Conservation (phyloP, 1,284 basidiomycete species). For the Moesziomyces sp. region DNA sequence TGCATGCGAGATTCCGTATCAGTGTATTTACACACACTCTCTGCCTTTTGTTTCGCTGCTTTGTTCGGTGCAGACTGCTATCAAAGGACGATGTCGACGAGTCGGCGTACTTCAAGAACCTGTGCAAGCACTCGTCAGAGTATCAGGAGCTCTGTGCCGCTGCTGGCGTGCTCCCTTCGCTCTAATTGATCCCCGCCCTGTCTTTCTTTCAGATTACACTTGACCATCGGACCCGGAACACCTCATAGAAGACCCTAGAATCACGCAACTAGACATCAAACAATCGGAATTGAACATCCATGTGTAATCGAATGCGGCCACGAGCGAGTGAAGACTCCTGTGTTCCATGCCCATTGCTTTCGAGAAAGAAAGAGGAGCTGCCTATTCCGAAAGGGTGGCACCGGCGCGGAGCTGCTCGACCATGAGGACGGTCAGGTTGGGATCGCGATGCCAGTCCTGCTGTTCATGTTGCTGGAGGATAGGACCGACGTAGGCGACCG, state of each 20-base stretch:
- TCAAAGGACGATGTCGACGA: conserved; percentile 22
- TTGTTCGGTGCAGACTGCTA: conserved; percentile 9
- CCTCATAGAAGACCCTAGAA: background rate
- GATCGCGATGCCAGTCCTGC: conserved; percentile 33
- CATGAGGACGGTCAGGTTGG: conserved; percentile 29
- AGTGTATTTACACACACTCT: background rate
- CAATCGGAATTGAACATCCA: too few relatives aligned
- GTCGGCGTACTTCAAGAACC: conserved; percentile 27
- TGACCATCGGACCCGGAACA: too few relatives aligned
- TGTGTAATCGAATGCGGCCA: too few relatives aligned
- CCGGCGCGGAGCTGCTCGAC: conserved; percentile 37
- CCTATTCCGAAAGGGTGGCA: conserved; percentile 10
- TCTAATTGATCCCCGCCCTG: too few relatives aligned
- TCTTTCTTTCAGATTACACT: too few relatives aligned
- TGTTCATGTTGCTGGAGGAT: conserved; percentile 25
- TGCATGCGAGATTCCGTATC: background rate
- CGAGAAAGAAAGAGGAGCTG: background rate
- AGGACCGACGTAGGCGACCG: conserved; percentile 24
- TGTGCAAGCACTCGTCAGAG: conserved; percentile 38
- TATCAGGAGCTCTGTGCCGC: conserved; percentile 30
- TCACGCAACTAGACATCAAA: too few relatives aligned
- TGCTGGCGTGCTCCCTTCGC: conserved; percentile 19
- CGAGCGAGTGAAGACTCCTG: too few relatives aligned
- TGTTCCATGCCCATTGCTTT: background rate
- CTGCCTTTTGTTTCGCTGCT: background rate